A percentile compares a stretch with the other conserved stretches of the same genome.
Conservation (phyloP, 1,139 yeast genomes). For the Candida anutae region DNA sequence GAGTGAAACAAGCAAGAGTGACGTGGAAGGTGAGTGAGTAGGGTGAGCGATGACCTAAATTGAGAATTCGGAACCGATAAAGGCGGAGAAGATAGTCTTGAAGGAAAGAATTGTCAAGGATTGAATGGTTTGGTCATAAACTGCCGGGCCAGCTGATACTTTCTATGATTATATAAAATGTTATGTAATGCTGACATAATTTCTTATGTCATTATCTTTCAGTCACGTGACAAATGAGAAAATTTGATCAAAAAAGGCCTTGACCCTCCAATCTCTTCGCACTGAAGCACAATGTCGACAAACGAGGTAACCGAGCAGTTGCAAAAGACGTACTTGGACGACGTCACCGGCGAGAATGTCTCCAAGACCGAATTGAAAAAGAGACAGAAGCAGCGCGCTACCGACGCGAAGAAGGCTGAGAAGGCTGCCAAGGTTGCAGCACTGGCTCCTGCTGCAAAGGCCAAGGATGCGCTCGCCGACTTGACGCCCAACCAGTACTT, state of each 20-base stretch:
- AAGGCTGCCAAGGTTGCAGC: constrained; percentile 65
- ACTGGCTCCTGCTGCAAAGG: constrained; percentile 46
- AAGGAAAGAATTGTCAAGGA: too few species aligned
- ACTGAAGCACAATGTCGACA: constrained; percentile 23
- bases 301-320: constrained; percentile 60
- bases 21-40: too few species aligned
- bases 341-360: constrained; percentile 91
- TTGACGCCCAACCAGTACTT: constrained; percentile 90
- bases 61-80: too few species aligned
- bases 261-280: neutral
- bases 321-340: constrained; percentile 85
- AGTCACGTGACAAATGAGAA: neutral
- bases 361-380: constrained; percentile 95
- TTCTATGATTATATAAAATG: too few species aligned
- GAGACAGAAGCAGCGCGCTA: constrained; percentile 84
- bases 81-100: too few species aligned
- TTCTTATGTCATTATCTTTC: too few species aligned
- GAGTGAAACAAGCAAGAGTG: too few species aligned
- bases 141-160: too few species aligned
- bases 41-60: too few species aligned
- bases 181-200: too few species aligned
- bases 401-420: constrained; percentile 85
- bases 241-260: neutral
- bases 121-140: too few species aligned
- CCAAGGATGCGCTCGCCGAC: constrained; percentile 72